These are phyloP conservation scores for Diplosphaera chodatii DNA, from an alignment of 139 green algal species.

Conservation along the genomic window DNA sequence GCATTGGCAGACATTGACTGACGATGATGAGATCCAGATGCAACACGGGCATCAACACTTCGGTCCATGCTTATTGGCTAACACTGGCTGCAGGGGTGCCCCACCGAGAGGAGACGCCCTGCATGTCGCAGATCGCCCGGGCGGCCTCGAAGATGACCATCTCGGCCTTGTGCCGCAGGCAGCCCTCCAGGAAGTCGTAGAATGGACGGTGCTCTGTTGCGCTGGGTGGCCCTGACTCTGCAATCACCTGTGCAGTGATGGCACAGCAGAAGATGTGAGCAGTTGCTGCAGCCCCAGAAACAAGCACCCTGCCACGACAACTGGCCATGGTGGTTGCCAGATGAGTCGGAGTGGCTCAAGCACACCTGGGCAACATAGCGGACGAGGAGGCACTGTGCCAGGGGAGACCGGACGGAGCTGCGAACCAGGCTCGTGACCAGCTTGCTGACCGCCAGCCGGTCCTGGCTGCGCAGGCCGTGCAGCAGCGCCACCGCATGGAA, in stretches of 20 bases:
- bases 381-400: conserved; percentile 94
- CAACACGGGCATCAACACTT: too few species aligned
- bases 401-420: conserved; percentile 73
- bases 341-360: too few species aligned
- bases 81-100: too few species aligned
- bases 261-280: too few species aligned
- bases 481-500: conserved; percentile 94
- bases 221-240: conserved; percentile 22
- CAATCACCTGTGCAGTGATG: conserved; percentile 42
- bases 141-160: conserved; percentile 86
- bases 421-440: conserved; percentile 87
- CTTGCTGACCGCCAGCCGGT: conserved; percentile 95
- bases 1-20: too few species aligned
- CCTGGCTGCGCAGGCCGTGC: conserved; percentile 83
- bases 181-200: conserved; percentile 95
- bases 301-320: too few species aligned
- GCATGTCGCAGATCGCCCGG: conserved; percentile 88
- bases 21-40: too few species aligned
- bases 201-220: conserved; percentile 79
- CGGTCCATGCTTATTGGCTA: too few species aligned
- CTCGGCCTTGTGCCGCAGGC: conserved; percentile 88
- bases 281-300: too few species aligned
- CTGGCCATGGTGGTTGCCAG: too few species aligned
- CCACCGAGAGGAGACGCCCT: conserved; percentile 68
- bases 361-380: conserved; percentile 83